Conservation (phyloP, 2,329 filamentous ascomycete genomes). For the Elsinoe australis region DNA sequence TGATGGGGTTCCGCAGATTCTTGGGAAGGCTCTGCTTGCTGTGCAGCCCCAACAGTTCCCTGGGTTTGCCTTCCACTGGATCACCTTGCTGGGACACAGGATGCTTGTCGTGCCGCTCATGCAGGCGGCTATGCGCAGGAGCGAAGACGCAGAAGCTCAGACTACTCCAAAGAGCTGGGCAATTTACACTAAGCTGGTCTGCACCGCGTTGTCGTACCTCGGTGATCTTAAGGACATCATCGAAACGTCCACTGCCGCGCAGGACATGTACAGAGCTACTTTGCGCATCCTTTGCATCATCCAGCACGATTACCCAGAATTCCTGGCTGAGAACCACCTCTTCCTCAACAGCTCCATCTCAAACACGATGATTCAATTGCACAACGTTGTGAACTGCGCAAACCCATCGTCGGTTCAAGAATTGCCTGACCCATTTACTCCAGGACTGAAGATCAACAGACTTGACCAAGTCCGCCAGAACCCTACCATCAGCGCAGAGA, state of each 20-base stretch:
- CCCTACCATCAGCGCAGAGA: slow-evolving; percentile 58
- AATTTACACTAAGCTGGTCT: slow-evolving; percentile 58
- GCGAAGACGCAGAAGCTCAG: background rate
- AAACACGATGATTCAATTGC: slow-evolving; percentile 74
- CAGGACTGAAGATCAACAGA: slow-evolving; percentile 67
- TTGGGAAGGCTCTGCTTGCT: slow-evolving; percentile 63
- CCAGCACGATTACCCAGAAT: slow-evolving; percentile 92
- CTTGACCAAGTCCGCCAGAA: slow-evolving; percentile 65
- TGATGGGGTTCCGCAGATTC: slow-evolving; percentile 33
- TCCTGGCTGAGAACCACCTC: slow-evolving; percentile 79
- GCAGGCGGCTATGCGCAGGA: background rate
- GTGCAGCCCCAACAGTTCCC: slow-evolving; percentile 72
- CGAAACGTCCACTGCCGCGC: slow-evolving; percentile 60
- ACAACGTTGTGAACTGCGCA: slow-evolving; percentile 80
- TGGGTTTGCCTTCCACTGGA: slow-evolving; percentile 78
- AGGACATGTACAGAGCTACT: slow-evolving; percentile 76
- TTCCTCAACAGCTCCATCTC: slow-evolving; percentile 75
- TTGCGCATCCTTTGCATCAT: slow-evolving; percentile 76
- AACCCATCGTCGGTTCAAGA: slow-evolving; percentile 57
- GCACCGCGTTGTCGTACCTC: slow-evolving; percentile 49
- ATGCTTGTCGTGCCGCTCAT: slow-evolving; percentile 54
- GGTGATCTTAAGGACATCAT: slow-evolving; percentile 71
- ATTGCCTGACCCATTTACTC: slow-evolving; percentile 63
- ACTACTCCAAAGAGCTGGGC: slow-evolving; percentile 56
- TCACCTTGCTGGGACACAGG: slow-evolving; percentile 73